phyloP scores from a whole-genome alignment of 2,329 filamentous ascomycete species.

The Pseudofabraea citricarpa region DNA sequence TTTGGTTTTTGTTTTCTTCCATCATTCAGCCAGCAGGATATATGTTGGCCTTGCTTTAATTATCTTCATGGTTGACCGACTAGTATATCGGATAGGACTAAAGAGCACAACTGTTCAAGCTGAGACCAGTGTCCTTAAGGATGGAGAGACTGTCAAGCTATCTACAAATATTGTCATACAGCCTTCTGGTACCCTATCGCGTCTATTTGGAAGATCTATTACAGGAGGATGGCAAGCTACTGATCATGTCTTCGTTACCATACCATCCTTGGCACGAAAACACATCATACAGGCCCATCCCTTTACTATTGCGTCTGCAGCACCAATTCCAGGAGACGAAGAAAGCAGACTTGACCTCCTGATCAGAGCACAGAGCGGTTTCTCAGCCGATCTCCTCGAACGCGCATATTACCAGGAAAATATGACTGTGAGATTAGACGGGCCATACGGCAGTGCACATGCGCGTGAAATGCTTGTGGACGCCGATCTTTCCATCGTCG shows the following conservation, averaged over 20 bases:
- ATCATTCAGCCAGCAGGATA: constrained; percentile 45
- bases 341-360: constrained; percentile 52
- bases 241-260: constrained; percentile 59
- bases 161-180: constrained; percentile 21
- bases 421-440: constrained; percentile 51
- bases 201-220: constrained; percentile 30
- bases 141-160: constrained; percentile 49
- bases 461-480: constrained; percentile 47
- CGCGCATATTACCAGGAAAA: constrained; percentile 41
- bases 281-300: constrained; percentile 58
- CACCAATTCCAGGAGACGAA: constrained; percentile 32
- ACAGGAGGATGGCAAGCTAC: constrained; percentile 52
- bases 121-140: constrained; percentile 47
- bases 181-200: constrained; percentile 4
- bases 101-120: constrained; percentile 45
- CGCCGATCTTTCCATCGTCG: constrained; percentile 44
- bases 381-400: constrained; percentile 49
- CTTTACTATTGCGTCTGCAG: constrained; percentile 61
- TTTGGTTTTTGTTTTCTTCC: constrained; percentile 53
- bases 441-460: constrained; percentile 57
- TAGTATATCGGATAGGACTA: constrained; percentile 50
- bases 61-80: constrained; percentile 53
- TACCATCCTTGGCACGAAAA: constrained; percentile 47
- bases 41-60: constrained; percentile 48
- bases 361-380: constrained; percentile 55